A percentile compares a stretch with the other conserved stretches of the same genome.
Conservation (phyloP, 2,329 filamentous ascomycete genomes). For the Fusarium sambucinum region DNA sequence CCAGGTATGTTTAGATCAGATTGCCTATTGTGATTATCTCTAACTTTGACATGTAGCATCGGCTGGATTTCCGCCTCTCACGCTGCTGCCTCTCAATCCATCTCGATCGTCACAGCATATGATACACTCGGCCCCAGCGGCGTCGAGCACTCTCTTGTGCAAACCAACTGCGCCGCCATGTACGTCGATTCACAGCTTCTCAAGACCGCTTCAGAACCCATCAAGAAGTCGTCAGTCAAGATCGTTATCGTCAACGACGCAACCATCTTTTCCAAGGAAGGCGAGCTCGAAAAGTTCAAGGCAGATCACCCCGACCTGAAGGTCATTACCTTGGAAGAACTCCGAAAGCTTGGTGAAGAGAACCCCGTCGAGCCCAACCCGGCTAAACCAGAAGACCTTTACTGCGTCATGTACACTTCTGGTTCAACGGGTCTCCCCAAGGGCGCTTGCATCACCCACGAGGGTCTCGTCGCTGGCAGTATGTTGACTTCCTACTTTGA, state of each 20-base stretch:
- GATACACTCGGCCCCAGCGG: slow-evolving; percentile 90
- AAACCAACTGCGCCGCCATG: slow-evolving; percentile 84
- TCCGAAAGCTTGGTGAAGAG: slow-evolving; percentile 70
- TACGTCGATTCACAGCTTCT: slow-evolving; percentile 87
- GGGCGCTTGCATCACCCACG: slow-evolving; percentile 86
- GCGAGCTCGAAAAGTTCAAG: slow-evolving; percentile 68
- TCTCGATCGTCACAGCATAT: slow-evolving; percentile 94
- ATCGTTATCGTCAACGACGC: slow-evolving; percentile 73
- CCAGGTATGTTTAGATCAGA: slow-evolving; percentile 66
- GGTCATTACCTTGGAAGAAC: slow-evolving; percentile 67
- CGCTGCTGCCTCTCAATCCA: slow-evolving; percentile 81
- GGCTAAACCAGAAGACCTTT: slow-evolving; percentile 80
- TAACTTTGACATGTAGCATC: slow-evolving; percentile 60
- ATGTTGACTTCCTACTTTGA: slow-evolving; percentile 53
- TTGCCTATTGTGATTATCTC: background rate
- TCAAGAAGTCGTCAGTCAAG: slow-evolving; percentile 69
- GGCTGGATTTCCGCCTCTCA: slow-evolving; percentile 90
- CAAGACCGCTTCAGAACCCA: slow-evolving; percentile 67
- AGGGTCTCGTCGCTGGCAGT: slow-evolving; percentile 79
- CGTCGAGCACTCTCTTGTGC: slow-evolving; percentile 85
- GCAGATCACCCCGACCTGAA: slow-evolving; percentile 66
- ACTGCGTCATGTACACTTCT: slow-evolving; percentile 89
- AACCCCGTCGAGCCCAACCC: slow-evolving; percentile 78
- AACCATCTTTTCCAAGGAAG: slow-evolving; percentile 63
- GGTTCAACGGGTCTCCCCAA: slow-evolving; percentile 91